Evolutionary conservation across 176 grass and related monocot genomes (phyloP).

Genomic region (Hyparrhenia diplandra): DNA sequence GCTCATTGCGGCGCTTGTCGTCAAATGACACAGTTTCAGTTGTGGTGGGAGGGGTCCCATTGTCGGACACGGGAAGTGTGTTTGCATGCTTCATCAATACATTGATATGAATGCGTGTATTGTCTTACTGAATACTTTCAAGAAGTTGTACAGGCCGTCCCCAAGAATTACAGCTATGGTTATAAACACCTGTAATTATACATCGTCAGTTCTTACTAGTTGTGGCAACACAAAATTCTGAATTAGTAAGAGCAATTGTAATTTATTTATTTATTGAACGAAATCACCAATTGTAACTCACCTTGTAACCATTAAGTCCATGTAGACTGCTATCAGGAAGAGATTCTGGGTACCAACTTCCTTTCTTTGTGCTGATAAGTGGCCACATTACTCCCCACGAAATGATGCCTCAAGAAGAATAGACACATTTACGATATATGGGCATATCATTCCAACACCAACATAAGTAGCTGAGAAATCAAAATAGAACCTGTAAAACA

Average conservation of each 20-base stretch:
- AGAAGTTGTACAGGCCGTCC: constrained; percentile 69
- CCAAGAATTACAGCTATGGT: constrained; percentile 72
- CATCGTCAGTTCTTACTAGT: constrained; percentile 4
- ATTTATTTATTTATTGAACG: not conserved
- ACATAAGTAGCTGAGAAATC: constrained; percentile 83
- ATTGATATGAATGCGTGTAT: not conserved
- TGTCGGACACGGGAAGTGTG: constrained; percentile 41
- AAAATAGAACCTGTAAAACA: constrained; percentile 58
- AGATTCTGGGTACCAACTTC: constrained; percentile 52
- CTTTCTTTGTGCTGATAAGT: constrained; percentile 65
- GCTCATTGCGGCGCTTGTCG: constrained; percentile 55
- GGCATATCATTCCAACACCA: constrained; percentile 87
- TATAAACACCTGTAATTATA: constrained; percentile 63
- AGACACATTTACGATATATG: constrained; percentile 78
- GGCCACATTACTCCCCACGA: constrained; percentile 87
- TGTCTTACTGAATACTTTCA: constrained; percentile 40
- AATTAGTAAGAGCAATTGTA: not conserved
- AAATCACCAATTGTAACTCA: too few species aligned
- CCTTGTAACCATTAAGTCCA: constrained; percentile 69
- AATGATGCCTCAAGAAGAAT: constrained; percentile 53
- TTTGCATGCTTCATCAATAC: not conserved
- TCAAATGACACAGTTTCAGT: constrained; percentile 37
- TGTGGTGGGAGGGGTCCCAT: not conserved
- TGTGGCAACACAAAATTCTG: not conserved
- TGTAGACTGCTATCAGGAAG: constrained; percentile 45